These are phyloP conservation scores for Lepiota brunneoincarnata DNA, from an alignment of 768 basidiomycete species.

Conservation along the genomic window DNA sequence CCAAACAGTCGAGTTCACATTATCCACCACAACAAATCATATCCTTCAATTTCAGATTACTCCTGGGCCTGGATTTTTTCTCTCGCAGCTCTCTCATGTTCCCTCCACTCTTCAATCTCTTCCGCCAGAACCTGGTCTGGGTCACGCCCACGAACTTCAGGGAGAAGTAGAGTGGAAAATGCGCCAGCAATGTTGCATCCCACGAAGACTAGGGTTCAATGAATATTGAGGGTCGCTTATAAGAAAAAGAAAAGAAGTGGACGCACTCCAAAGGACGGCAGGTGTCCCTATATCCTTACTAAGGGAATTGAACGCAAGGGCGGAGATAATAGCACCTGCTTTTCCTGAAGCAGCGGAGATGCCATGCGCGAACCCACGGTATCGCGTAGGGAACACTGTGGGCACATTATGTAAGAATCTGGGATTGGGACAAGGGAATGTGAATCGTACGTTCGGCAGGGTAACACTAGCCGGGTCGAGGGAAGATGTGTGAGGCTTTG, in stretches of 20 bases:
- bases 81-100: too few species aligned
- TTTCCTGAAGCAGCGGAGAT: conserved; percentile 74
- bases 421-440: background rate
- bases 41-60: background rate
- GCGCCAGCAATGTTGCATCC: conserved; percentile 62
- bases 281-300: conserved; percentile 61
- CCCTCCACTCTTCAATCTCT: conserved; percentile 25
- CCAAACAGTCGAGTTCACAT: too few species aligned
- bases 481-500: background rate
- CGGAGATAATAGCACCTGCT: conserved; percentile 73
- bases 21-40: too few species aligned
- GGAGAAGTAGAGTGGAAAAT: conserved; percentile 32
- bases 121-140: conserved; percentile 33
- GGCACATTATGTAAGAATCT: background rate
- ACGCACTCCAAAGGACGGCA: conserved; percentile 69
- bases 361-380: conserved; percentile 72
- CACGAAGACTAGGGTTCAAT: conserved; percentile 52
- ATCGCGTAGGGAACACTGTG: conserved; percentile 73
- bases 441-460: conserved; percentile 50
- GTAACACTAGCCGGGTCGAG: conserved; percentile 43
- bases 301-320: conserved; percentile 69
- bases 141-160: conserved; percentile 39
- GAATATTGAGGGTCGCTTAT: background rate
- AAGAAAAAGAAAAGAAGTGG: conserved; percentile 1
- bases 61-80: too few species aligned